These are phyloP conservation scores for Globisporangium cylindrosporum DNA, from an alignment of 352 stramenopile genomes.

Conservation along the genomic window DNA sequence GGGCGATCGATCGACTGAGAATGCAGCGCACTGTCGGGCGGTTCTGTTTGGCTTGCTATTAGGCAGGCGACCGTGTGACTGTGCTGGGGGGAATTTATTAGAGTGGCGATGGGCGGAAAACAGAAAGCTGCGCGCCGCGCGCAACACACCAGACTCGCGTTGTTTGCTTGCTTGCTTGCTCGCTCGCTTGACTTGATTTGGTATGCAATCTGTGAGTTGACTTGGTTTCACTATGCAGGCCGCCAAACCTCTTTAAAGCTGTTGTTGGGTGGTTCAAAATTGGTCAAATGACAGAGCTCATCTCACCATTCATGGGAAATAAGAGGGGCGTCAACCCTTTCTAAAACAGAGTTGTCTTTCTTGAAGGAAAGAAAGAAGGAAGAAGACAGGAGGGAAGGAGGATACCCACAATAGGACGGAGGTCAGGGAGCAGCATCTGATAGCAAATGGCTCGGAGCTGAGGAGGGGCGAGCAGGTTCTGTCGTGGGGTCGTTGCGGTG, in stretches of 20 bases:
- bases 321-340: too few relatives aligned
- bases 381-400: background rate
- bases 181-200: background rate
- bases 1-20: conserved; percentile 10
- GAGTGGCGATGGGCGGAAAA: conserved; percentile 12
- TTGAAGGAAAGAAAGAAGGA: conserved; percentile 5
- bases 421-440: background rate
- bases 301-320: too few relatives aligned
- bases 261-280: too few relatives aligned
- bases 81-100: conserved; percentile 9
- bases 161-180: background rate
- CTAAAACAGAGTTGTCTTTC: background rate
- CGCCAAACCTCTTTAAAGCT: too few relatives aligned
- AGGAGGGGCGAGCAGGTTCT: background rate
- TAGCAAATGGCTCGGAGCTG: background rate
- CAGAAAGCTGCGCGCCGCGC: conserved; percentile 4
- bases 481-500: conserved; percentile 4
- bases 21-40: background rate
- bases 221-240: background rate
- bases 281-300: too few relatives aligned
- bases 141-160: background rate
- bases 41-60: background rate
- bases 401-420: conserved; percentile 12
- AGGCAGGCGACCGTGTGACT: background rate
- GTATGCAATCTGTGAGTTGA: background rate